Base-by-base conservation (phyloP, 129 eudicot species). In the Lactuca sativa region DNA sequence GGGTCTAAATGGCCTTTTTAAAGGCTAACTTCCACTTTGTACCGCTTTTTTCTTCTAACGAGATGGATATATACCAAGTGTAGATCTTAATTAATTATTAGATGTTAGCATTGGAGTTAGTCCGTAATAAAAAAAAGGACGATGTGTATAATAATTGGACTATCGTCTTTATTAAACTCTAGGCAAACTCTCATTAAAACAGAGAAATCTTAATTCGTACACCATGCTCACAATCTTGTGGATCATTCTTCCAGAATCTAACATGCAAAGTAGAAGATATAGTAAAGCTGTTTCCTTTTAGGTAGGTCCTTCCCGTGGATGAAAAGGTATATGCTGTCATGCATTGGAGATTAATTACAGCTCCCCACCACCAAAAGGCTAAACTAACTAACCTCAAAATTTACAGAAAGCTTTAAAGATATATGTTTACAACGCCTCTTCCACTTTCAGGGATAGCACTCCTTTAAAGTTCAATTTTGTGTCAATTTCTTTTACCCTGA, bases 1-100 rank as follows among this genome's bases (percentile, higher is more conserved):
- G 83, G 82, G 83, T 60, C 68, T 71, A 55, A 55, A 49, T 18
- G 71, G 69, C 80, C 83, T 78, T 79, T 68, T 48, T 16, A 57
- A 70, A 78, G 80, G 83, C 83, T 82, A 81, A 78, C 70, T 78
- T 81, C 75, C 86, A 81, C 90, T 85, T 85, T 71, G 80, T 78
- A 51, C 51, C 40, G 59, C 76, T 58, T 81, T 64, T 25, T 3
- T 67, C 36, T 52, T 65, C 57, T 65, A 57, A 13, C 12, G 41
- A 77, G 43, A 4, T 52, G 73, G 77, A 68, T 77, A 31, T 59
- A 73, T 66, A 71, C 49, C 82, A 51, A 38, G 75, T 43, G 31
- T 41, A 40, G 55, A 41, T 41, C 47, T 4, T 53, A 34, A 33
- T 52, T 53, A 33, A 33, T 67, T 30, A 4, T 41, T n/a, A 48